phyloP scores from a whole-genome alignment of 2,329 filamentous ascomycete species.

The Epichloe gansuensis region DNA sequence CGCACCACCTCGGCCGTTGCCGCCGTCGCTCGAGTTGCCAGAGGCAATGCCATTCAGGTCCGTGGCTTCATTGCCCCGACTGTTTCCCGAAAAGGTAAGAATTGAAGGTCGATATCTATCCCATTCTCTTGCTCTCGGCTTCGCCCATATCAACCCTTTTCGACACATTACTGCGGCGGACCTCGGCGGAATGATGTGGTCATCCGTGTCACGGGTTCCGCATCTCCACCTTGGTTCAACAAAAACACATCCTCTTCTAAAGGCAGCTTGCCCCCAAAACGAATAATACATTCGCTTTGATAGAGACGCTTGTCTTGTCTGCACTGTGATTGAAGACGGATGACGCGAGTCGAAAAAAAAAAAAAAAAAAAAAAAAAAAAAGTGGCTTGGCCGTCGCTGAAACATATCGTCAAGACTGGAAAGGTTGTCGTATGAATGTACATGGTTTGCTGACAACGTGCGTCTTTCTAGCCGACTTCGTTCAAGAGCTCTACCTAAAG shows the following conservation, averaged over 20 bases:
- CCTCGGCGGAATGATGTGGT: not conserved
- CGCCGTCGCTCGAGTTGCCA: constrained; percentile 33
- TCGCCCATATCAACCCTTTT: not conserved
- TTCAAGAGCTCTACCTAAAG: constrained; percentile 94
- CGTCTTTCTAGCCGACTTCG: constrained; percentile 64
- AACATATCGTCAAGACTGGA: too few relatives aligned
- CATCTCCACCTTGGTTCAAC: not conserved
- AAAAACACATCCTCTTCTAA: not conserved
- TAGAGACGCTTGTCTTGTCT: not conserved
- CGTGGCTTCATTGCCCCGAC: constrained; percentile 50
- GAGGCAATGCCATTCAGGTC: constrained; percentile 31
- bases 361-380: not conserved
- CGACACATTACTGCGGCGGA: not conserved
- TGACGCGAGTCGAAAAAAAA: not conserved
- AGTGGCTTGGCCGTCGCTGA: not conserved
- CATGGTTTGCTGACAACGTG: not conserved
- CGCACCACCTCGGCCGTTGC: constrained; percentile 39
- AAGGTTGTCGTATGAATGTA: too few relatives aligned
- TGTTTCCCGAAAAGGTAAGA: constrained; percentile 49
- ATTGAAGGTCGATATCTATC: not conserved
- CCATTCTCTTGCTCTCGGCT: not conserved
- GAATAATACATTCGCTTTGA: not conserved
- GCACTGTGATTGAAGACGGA: not conserved
- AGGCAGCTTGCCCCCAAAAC: not conserved
- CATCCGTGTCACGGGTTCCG: not conserved